Evolutionary conservation across 1,139 yeast species (phyloP), one percentile per base, ranked within the genome.

Genomic region (Yamadazyma triangularis): DNA sequence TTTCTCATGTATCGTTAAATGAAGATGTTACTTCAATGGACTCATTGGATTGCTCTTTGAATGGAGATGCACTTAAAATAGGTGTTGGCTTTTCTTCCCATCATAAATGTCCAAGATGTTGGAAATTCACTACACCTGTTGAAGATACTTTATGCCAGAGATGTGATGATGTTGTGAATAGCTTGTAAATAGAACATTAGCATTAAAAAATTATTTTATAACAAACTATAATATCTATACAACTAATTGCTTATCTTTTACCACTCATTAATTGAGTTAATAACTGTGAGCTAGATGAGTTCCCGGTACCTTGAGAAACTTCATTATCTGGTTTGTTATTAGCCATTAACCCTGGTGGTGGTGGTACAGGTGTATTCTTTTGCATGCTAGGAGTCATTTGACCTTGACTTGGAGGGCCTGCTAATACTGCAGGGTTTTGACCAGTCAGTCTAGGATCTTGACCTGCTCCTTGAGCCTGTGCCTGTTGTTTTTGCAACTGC

Each of bases 91-190:
- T 75, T 4, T 46, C 60, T 9, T 67, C 56, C 0, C 50, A 59
- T 4, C 58, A 60, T 31, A 87, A 87, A 48, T 91, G 98, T 53
- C 95, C 95, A 2, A 71, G 98, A 50, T 91, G 98, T 56, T 91
- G 98, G 98, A 86, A 86, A 48, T 79, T 60, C 48, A 73, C 74
- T 11, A 66, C 94, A 0, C 53, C 52, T 0, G 47, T 42, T 1
- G 77, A 70, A 27, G 77, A 75, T 11, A 50, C 51, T 2, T 62
- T 89, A 20, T 91, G 98, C 53, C 36, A 37, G 0, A 73, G 93
- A 44, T 89, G 97, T 58, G 75, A 71, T 8, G 32, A 40, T 0
- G 69, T 60, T 13, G 44, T 47, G 12, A 26, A 33, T 16, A 26
- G 12, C 22, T 13, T 39, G 41, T 35, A 38, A 38, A 35, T 37